Evolutionary conservation across 2,329 filamentous ascomycete species (phyloP), one percentile per base, ranked within the genome.

Genomic region (Ophiocordyceps camponoti-saundersi): DNA sequence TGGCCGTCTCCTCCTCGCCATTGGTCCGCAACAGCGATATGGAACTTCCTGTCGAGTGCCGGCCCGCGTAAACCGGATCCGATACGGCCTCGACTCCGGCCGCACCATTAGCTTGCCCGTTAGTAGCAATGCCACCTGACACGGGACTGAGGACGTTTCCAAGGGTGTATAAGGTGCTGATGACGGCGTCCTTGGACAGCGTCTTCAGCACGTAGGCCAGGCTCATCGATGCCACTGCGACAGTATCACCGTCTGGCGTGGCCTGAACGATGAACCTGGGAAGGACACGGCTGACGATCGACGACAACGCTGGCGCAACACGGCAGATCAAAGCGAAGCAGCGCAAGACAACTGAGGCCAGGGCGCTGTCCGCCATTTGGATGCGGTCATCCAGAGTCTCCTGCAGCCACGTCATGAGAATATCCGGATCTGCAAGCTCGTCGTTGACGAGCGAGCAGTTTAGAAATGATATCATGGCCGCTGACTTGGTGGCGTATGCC

Each of bases 121-220:
- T 78, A 30, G 69, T 68, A 47, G 73, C 66, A 42, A 65, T 68
- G 41, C 69, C 65, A 48, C 75, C 76, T 15, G 72, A 71, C 44
- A 76, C 79, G 6, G 87, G 81, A 55, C 88, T 95, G 15, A 98
- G 71, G 4, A 95, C 83, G 59, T 98, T 98, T 20, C 92, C 92
- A n/a, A 98, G 72, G 0, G 88, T 92, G 64, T 98, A 98, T 11
- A 98, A 70, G 1, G 89, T 96, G 6, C 89, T 94, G 53, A 98
- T 96, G 34, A 95, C 77, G 34, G 88, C 82, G 67, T 98, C 92
- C 55, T 94, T 85, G 1, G 92, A 94, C 13, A 96, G 72, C 56
- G 82, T 73, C 53, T 81, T 82, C 47, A 98, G 69, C 18, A 93
- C 79, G 53, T 81, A 82, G 2, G 89, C 88, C 32, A 98, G 69